Percentiles rank a stretch among this genome's conserved stretches.
Conservation (phyloP, 2,329 filamentous ascomycete genomes). For the Tolypocladium album region DNA sequence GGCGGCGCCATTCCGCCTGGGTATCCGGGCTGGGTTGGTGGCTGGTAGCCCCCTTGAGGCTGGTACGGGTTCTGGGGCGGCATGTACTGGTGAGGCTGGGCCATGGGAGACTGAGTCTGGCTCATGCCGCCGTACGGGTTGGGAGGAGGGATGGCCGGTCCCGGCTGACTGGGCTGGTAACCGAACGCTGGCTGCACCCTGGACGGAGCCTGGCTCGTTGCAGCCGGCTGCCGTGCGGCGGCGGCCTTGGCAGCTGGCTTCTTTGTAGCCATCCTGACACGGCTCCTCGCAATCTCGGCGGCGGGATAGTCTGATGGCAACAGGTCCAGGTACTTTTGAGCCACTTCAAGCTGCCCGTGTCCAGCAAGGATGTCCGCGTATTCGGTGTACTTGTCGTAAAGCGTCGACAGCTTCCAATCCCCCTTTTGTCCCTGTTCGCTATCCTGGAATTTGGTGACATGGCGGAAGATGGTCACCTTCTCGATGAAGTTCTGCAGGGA, state of each 20-base stretch:
- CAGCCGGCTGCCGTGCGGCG: slow-evolving; percentile 16
- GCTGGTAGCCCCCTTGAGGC: slow-evolving; percentile 37
- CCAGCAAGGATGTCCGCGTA: slow-evolving; percentile 92
- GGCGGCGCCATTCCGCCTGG: slow-evolving; percentile 21
- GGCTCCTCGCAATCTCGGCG: slow-evolving; percentile 75
- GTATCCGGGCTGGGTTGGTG: slow-evolving; percentile 31
- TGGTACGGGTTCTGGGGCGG: slow-evolving; percentile 26
- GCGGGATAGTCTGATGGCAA: slow-evolving; percentile 75
- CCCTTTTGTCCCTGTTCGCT: slow-evolving; percentile 57
- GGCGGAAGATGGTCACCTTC: slow-evolving; percentile 93
- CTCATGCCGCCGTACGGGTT: slow-evolving; percentile 16
- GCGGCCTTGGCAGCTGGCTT: slow-evolving; percentile 19
- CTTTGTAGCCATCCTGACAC: slow-evolving; percentile 74
- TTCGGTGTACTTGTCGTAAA: slow-evolving; percentile 94
- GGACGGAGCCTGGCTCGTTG: slow-evolving; percentile 19
- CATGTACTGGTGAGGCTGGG: slow-evolving; percentile 24
- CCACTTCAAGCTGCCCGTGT: slow-evolving; percentile 76
- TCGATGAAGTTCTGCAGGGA: slow-evolving; percentile 91
- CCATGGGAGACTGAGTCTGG: slow-evolving; percentile 12
- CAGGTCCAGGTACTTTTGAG: slow-evolving; percentile 84
- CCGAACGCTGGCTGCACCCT: slow-evolving; percentile 29
- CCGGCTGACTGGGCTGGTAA: slow-evolving; percentile 37
- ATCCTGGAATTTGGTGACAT: slow-evolving; percentile 87
- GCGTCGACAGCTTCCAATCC: slow-evolving; percentile 77
- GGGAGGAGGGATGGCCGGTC: slow-evolving; percentile 12